phyloP scores from a whole-genome alignment of 2,329 filamentous ascomycete species.

The Pezicula neosporulosa region DNA sequence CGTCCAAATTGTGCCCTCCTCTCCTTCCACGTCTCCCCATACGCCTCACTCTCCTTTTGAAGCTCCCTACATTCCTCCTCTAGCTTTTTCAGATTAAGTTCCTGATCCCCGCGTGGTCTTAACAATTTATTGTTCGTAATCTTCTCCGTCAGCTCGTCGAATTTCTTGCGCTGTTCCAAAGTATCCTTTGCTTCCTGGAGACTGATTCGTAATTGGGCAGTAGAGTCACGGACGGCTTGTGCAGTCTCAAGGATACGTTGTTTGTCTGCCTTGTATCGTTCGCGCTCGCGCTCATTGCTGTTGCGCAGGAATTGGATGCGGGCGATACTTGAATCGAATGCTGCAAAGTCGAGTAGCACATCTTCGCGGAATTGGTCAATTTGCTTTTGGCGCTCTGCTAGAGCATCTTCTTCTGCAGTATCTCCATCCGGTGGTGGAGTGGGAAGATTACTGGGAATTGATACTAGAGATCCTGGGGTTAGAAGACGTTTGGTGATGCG shows the following conservation, averaged over 20 bases:
- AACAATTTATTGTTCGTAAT: conserved; percentile 80
- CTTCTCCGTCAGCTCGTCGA: conserved; percentile 83
- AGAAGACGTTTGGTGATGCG: conserved; percentile 81
- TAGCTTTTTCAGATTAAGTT: conserved; percentile 72
- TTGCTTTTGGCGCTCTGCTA: conserved; percentile 44
- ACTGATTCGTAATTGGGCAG: conserved; percentile 66
- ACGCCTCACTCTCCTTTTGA: conserved; percentile 78
- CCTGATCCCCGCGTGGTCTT: conserved; percentile 80
- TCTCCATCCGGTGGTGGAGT: conserved; percentile 63
- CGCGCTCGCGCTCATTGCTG: conserved; percentile 79
- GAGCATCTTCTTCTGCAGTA: conserved; percentile 39
- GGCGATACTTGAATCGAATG: conserved; percentile 81
- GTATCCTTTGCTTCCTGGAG: conserved; percentile 74
- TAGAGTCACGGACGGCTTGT: conserved; percentile 73
- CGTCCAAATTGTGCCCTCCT: conserved; percentile 80
- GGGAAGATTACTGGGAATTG: conserved; percentile 49
- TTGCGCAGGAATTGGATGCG: conserved; percentile 84
- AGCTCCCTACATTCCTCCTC: conserved; percentile 86
- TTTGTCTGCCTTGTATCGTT: conserved; percentile 80
- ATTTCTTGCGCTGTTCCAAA: conserved; percentile 75
- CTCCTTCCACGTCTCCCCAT: conserved; percentile 80
- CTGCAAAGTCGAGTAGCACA: conserved; percentile 81
- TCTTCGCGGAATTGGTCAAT: conserved; percentile 73
- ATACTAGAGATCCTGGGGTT: conserved; percentile 61
- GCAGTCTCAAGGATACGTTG: conserved; percentile 75